phyloP scores from a whole-genome alignment of 1,139 yeast species.

The Pichia sp. region DNA sequence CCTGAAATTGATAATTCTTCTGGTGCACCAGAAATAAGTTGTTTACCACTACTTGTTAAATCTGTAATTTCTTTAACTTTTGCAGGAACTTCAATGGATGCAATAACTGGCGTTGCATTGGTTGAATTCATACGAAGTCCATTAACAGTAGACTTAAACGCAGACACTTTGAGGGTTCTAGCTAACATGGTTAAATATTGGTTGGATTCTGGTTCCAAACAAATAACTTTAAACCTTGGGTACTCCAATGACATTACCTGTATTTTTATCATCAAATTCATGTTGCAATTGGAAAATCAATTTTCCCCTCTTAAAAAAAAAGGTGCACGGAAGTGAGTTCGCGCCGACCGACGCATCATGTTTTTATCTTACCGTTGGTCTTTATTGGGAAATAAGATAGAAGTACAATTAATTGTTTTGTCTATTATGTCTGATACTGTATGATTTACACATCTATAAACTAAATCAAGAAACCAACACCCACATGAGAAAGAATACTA shows the following conservation, averaged over 20 bases:
- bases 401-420: too few species aligned
- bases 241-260: background rate
- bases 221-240: background rate
- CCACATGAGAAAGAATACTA: conserved; percentile 73
- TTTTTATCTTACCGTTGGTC: background rate
- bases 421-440: background rate
- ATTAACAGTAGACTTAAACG: background rate
- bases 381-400: background rate
- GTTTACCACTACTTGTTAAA: conserved; percentile 38
- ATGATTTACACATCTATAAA: background rate
- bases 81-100: conserved; percentile 15
- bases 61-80: conserved; percentile 18
- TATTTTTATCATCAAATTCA: background rate
- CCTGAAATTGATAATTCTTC: conserved; percentile 43
- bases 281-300: background rate
- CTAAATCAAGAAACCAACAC: conserved; percentile 42
- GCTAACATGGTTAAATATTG: conserved; percentile 6
- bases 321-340: background rate
- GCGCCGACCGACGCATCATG: background rate
- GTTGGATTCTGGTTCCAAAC: background rate
- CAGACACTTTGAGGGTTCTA: conserved; percentile 5
- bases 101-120: conserved; percentile 12
- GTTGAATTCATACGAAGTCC: conserved; percentile 11
- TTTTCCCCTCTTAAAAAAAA: background rate
- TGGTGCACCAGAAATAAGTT: conserved; percentile 78